Base-by-base conservation (phyloP, 192 early-diverging fungal genomes). In the Pilaira anomala region DNA sequence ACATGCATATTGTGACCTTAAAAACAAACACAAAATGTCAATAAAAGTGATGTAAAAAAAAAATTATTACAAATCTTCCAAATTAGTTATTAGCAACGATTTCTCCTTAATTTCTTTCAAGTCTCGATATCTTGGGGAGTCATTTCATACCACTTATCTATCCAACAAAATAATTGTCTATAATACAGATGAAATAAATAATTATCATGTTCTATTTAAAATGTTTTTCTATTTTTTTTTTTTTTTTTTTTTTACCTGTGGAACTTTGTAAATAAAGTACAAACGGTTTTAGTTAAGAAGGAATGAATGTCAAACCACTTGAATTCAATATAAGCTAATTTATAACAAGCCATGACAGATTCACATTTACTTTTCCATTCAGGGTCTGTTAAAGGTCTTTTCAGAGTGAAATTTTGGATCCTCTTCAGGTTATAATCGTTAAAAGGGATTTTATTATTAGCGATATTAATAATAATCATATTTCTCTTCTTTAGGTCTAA, bases 341-440 rank as follows among this genome's bases (percentile, higher is more conserved):
- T 91, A 73, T 91, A 91, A 66, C 90, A 91, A 1, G 88, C 89
- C 90, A 91, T 91, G 8, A 84, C 80, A 4, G 90, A 88, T 41
- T 84, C 80, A 50, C 79, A 85, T 0, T 72, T 84, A 51, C 84
- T 61, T 26, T 66, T 75, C 89, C 89, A 91, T 19, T 81, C 71
- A 6, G 66, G 67, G 9, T 65, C 73, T 12, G 54, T 74, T 36
- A 91, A 67, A 42, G 88, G 89, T 84, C 77, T 88, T 88, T 25
- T 75, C 50, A 12, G 89, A 88, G 46, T 81, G 75, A 16, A 71
- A 62, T 40, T 76, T 85, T 21, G 88, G 88, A 63, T 91, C 90
- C 55, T 91, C 87, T 33, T 80, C 76, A 14, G 67, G 29, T 54
- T 83, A 69, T 85, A 88, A 28, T 81, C 72, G 26, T 73, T 73